Evolutionary conservation across 2,329 filamentous ascomycete genomes (phyloP).

Genomic region (Sporothrix inflata): DNA sequence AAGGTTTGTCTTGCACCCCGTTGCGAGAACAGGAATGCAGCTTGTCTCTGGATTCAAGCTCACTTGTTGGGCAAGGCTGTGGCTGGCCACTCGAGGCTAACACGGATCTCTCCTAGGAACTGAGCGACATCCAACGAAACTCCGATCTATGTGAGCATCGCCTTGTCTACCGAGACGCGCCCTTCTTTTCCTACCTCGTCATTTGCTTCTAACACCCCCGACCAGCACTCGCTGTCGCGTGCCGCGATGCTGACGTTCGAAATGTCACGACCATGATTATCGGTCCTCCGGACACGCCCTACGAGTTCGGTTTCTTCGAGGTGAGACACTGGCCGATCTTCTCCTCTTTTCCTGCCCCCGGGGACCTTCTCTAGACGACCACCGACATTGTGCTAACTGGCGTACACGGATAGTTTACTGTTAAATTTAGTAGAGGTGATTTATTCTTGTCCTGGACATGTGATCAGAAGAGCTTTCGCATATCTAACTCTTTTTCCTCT

Average conservation of each 20-base stretch:
- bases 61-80: background rate
- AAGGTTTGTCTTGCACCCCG: constrained; percentile 9
- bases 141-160: constrained; percentile 72
- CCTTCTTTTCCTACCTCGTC: constrained; percentile 27
- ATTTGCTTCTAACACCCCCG: constrained; percentile 18
- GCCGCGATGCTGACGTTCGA: constrained; percentile 84
- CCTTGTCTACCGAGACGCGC: background rate
- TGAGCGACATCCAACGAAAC: constrained; percentile 81
- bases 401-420: constrained; percentile 61
- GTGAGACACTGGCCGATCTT: constrained; percentile 51
- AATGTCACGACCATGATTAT: constrained; percentile 86
- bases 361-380: background rate
- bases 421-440: constrained; percentile 75
- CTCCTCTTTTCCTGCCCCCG: no score
- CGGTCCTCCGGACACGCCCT: constrained; percentile 90
- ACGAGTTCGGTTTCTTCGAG: constrained; percentile 97
- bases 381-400: constrained; percentile 2
- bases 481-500: background rate
- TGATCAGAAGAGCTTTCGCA: background rate
- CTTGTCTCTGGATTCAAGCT: background rate
- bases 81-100: background rate
- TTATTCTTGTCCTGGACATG: background rate
- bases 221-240: constrained; percentile 81
- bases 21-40: background rate
- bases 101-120: constrained; percentile 60